These are phyloP conservation scores for Bauhinia variegata DNA, from an alignment of 306 rosid genomes.

Conservation along the genomic window DNA sequence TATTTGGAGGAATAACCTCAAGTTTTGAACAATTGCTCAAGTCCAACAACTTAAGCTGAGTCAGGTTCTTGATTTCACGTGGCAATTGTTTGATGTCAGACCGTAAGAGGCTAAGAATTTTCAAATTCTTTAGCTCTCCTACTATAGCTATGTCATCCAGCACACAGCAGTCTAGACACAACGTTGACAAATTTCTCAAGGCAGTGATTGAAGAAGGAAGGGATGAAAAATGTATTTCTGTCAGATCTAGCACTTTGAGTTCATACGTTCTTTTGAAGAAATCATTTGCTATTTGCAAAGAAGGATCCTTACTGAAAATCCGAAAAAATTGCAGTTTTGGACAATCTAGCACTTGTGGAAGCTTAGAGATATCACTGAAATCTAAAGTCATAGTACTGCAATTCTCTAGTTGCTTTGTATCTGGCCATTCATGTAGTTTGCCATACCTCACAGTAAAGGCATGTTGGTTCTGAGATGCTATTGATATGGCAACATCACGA, in stretches of 20 bases:
- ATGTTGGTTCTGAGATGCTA: slow-evolving; percentile 20
- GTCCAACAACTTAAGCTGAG: not conserved
- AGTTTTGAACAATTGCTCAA: not conserved
- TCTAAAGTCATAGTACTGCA: not conserved
- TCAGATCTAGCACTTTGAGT: too few relatives aligned
- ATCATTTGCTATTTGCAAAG: not conserved
- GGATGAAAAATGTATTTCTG: not conserved
- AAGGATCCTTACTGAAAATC: not conserved
- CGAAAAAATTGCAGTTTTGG: not conserved
- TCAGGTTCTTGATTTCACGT: not conserved
- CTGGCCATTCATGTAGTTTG: not conserved
- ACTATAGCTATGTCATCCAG: not conserved
- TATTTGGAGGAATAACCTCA: not conserved
- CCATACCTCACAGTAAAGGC: not conserved
- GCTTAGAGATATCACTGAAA: not conserved
- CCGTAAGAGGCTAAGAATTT: not conserved
- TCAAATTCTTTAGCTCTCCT: slow-evolving; percentile 1
- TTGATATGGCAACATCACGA: slow-evolving; percentile 31
- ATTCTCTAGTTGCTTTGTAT: not conserved
- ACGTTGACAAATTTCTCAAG: not conserved
- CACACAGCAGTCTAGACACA: not conserved
- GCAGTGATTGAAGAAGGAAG: not conserved
- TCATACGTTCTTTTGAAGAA: too few relatives aligned
- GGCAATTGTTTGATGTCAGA: not conserved
- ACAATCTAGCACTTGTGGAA: slow-evolving; percentile 6